A percentile compares a stretch with the other conserved stretches of the same genome.
phyloP scores from a whole-genome alignment of 768 basidiomycete genomes.

The Coprinellus micaceus region DNA sequence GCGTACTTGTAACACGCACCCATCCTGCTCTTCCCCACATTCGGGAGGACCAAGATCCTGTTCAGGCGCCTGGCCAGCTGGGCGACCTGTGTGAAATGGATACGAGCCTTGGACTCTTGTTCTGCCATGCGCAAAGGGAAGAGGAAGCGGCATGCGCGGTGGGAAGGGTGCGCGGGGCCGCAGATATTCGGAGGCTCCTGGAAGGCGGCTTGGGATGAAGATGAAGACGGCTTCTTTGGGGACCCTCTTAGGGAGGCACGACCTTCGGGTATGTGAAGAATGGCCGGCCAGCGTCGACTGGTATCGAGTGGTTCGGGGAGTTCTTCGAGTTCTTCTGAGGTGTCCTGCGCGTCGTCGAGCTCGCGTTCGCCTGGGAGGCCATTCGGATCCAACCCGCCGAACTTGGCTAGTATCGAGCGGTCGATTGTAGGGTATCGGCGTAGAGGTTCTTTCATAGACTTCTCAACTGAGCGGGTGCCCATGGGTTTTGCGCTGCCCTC shows the following conservation, averaged over 20 bases:
- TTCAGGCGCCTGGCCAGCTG: slow-evolving; percentile 46
- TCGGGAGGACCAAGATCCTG: slow-evolving; percentile 59
- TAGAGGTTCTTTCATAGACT: too few relatives aligned
- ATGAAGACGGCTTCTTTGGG: background rate
- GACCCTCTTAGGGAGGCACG: background rate
- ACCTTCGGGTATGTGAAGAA: slow-evolving; percentile 14
- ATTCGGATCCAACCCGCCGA: slow-evolving; percentile 14
- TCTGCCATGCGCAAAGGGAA: slow-evolving; percentile 49
- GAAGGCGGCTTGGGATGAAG: background rate
- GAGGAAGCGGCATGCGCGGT: slow-evolving; percentile 40
- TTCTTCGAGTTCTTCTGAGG: background rate
- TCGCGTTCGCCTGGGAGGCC: background rate
- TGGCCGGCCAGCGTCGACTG: slow-evolving; percentile 8
- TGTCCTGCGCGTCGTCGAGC: background rate
- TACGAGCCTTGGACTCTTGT: slow-evolving; percentile 56
- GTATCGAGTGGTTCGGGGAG: background rate
- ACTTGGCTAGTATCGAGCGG: slow-evolving; percentile 3
- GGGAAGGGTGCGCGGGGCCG: slow-evolving; percentile 9
- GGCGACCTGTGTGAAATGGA: slow-evolving; percentile 51
- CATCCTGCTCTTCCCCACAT: slow-evolving; percentile 53
- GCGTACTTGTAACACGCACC: slow-evolving; percentile 47
- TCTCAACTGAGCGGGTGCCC: too few relatives aligned
- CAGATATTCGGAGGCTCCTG: slow-evolving; percentile 15
- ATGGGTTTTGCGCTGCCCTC: too few relatives aligned
- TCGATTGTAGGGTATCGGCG: background rate